Evolutionary conservation across 2,329 filamentous ascomycete genomes (phyloP).

Genomic region (Nemania abortiva): DNA sequence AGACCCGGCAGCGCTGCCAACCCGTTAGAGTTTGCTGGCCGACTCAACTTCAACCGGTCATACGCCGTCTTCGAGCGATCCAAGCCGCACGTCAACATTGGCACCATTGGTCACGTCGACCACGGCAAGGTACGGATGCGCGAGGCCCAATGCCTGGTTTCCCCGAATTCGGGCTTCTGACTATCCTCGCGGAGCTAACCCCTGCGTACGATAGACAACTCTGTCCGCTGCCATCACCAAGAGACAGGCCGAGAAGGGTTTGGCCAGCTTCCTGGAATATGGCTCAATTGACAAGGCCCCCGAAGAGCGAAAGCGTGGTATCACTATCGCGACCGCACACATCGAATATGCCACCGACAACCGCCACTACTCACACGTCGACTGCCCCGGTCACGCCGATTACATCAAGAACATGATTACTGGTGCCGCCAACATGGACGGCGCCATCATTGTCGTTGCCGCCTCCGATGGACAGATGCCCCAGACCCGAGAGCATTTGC

Average conservation of each 20-base stretch:
- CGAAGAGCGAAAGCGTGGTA: slow-evolving; percentile 99
- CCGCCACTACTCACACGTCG: slow-evolving; percentile 99
- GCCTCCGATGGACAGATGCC: slow-evolving; percentile 99
- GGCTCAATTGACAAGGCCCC: slow-evolving; percentile 98
- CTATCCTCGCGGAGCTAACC: slow-evolving; percentile 16
- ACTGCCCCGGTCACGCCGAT: slow-evolving; percentile 99
- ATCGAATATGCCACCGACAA: slow-evolving; percentile 97
- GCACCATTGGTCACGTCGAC: slow-evolving; percentile 99
- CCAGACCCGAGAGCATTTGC: slow-evolving; percentile 97
- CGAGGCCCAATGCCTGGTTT: background rate
- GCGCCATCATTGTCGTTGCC: slow-evolving; percentile 97
- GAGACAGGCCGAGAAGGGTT: slow-evolving; percentile 93
- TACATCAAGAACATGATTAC: slow-evolving; percentile 99
- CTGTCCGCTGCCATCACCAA: slow-evolving; percentile 99
- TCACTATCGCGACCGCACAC: slow-evolving; percentile 98
- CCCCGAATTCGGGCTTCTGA: background rate
- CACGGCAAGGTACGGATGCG: slow-evolving; percentile 86
- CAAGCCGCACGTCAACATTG: slow-evolving; percentile 99
- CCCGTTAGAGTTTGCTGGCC: slow-evolving; percentile 79
- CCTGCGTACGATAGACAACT: slow-evolving; percentile 77
- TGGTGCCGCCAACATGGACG: slow-evolving; percentile 99
- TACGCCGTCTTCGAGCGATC: slow-evolving; percentile 83
- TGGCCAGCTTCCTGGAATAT: slow-evolving; percentile 96
- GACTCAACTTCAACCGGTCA: slow-evolving; percentile 73
- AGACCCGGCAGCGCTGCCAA: slow-evolving; percentile 75